Evolutionary conservation across 2,329 filamentous ascomycete genomes (phyloP), one percentile per base, ranked within the genome.

Genomic region (Hypoxylon sp.): DNA sequence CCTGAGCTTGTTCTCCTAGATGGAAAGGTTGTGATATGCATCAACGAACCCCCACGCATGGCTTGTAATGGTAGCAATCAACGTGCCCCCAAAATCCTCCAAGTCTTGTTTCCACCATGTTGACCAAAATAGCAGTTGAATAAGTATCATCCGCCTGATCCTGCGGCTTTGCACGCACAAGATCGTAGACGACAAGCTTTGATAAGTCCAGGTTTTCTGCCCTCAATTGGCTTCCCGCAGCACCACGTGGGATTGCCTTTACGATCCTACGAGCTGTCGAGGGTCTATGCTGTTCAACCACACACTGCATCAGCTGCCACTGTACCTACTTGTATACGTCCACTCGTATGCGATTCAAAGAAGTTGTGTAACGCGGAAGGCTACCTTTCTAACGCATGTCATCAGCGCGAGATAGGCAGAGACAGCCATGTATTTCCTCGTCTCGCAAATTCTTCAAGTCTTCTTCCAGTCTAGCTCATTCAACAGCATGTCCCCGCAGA

Each of bases 221-320:
- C 55, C 61, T 54, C 53, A 50, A 62, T 59, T 62, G 39, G 60
- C 60, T 39, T 59, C 53, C 51, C 53, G 47, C 44, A 17, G 58
- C 51, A 63, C 60, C 63, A 70, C 66, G 60, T 71, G 69, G 54
- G 63, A 66, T 66, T 63, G 31, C 37, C 55, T 67, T 58, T 66
- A 48, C 60, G 29, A 60, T 69, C 66, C 60, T 65, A 59, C 66
- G 39, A 60, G 53, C 22, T 48, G 29, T 55, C 19, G 50, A 48
- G 57, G 60, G 59, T 39, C 33, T 47, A 65, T 67, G 63, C 63
- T 53, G 53, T 63, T 59, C 59, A 60, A 69, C 65, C 35, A 46
- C 52, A 55, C 37, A 62, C 60, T 22, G 51, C 66, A 37, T 48
- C 46, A 13, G 55, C 57, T 67, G 65, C 66, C 66, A 63, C 58